Evolutionary conservation across 768 basidiomycete genomes (phyloP), one percentile per base, ranked within the genome.

Genomic region (Panus rudis): DNA sequence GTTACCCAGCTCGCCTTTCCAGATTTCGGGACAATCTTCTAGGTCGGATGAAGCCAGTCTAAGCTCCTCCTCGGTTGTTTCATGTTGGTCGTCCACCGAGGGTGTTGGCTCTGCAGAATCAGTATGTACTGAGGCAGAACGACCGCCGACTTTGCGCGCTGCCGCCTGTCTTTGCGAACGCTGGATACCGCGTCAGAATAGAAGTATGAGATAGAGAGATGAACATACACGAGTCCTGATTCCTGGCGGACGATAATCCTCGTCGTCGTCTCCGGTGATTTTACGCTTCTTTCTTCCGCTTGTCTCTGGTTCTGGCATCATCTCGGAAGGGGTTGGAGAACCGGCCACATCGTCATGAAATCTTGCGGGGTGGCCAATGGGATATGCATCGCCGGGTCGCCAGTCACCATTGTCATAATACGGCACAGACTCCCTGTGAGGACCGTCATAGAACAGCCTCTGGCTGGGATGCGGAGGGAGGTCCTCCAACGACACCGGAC

Each of bases 21-120:
- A 91, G 13, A 91, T 57, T 46, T 89, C 87, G 51, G 75, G 73
- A 50, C 80, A 87, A 46, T 89, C 88, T 22, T 88, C 86, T 48
- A 91, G 66, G 68, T 91, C 88, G 17, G 88, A 89, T 14, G 86
- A 85, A 10, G 65, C 62, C 11, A 75, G 64, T 28, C 65, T 64
- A 37, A 53, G 63, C 23, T 71, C 72, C 24, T 78, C 75, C 43
- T 55, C 64, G 41, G 50, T 64, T 20, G 16, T 17, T 35, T 35
- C 33, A 35, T 35, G 61, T 54, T 55, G 58, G 43, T 50, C 54
- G 20, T 66, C 60, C 28, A 45, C 59, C 53, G 40, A 43, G 21
- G 52, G 30, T 30, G 56, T 52, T 17, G 52, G 45, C 14, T 54
- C 51, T 21, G 16, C 28, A 35, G n/a, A 8, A 35, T 35, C 33